Conservation (phyloP, 2,329 filamentous ascomycete genomes). For the Talaromyces albobiverticillius region DNA sequence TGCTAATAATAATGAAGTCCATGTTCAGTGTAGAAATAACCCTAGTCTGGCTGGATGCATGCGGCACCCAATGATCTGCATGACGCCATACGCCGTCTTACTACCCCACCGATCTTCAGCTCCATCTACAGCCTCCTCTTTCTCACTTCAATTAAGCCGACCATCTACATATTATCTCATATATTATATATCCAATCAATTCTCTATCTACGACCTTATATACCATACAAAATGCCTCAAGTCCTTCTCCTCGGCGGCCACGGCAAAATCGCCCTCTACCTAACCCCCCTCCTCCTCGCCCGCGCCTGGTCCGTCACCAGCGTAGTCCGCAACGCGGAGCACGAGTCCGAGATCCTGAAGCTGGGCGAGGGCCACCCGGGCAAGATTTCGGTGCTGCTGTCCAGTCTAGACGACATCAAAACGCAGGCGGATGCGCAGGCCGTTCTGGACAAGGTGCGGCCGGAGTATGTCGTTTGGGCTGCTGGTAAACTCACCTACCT, state of each 20-base stretch:
- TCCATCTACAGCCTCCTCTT: too few relatives aligned
- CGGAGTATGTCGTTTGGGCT: conserved; percentile 48
- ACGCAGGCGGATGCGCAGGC: conserved; percentile 59
- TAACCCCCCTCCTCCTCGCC: conserved; percentile 73
- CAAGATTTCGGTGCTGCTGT: conserved; percentile 66
- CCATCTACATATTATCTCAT: not conserved
- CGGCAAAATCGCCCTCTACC: conserved; percentile 71
- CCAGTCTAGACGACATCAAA: conserved; percentile 69
- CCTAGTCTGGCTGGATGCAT: too few relatives aligned
- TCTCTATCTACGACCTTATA: not conserved
- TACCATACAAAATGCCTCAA: conserved; percentile 26
- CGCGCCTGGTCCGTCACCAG: conserved; percentile 75
- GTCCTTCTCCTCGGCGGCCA: conserved; percentile 78
- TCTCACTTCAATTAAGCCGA: not conserved
- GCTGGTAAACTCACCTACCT: conserved; percentile 36
- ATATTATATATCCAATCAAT: too few relatives aligned
- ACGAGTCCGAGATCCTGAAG: conserved; percentile 61
- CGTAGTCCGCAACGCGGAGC: conserved; percentile 70
- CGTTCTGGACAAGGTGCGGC: conserved; percentile 51
- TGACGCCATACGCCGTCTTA: not conserved
- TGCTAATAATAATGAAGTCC: too few relatives aligned
- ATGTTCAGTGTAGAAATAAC: too few relatives aligned
- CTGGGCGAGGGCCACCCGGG: conserved; percentile 58
- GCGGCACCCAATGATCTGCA: not conserved
- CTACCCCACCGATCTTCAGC: not conserved